These are phyloP conservation scores for Epichloe coenophiala DNA, from an alignment of 2,329 filamentous ascomycete genomes.

Conservation along the genomic window DNA sequence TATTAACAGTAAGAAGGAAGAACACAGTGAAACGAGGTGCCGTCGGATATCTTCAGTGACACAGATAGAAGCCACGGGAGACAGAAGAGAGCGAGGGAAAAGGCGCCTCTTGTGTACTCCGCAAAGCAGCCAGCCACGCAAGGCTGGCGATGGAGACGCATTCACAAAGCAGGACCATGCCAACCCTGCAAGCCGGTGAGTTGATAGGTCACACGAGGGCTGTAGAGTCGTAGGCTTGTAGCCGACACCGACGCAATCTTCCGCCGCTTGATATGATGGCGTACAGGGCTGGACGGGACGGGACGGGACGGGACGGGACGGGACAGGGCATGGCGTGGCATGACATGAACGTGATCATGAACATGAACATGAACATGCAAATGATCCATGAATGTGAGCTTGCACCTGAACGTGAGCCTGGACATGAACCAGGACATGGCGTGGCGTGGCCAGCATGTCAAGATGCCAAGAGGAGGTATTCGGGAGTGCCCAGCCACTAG, in stretches of 20 bases:
- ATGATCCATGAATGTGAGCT: neutral
- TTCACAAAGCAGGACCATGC: neutral
- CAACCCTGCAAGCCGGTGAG: constrained; percentile 4
- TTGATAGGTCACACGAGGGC: constrained; percentile 4
- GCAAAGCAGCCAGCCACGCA: constrained; percentile 1
- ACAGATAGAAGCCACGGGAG: neutral
- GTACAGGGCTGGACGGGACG: neutral
- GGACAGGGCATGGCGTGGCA: neutral
- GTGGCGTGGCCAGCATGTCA: no score
- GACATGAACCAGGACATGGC: neutral
- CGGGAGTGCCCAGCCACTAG: neutral
- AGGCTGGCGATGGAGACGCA: neutral
- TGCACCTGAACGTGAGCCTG: neutral
- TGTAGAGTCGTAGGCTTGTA: neutral
- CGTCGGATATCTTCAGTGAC: neutral
- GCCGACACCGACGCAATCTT: constrained; percentile 3
- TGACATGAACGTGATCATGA: neutral
- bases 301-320: neutral
- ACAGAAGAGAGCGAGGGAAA: neutral
- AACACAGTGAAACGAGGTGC: neutral
- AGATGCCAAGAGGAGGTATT: no score
- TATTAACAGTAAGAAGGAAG: neutral
- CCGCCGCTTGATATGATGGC: neutral
- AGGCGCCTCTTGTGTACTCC: neutral
- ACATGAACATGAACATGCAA: neutral